A percentile compares a stretch with the other conserved stretches of the same genome.
Conservation (phyloP, 1,284 basidiomycete genomes). For the Peniophora sp. region DNA sequence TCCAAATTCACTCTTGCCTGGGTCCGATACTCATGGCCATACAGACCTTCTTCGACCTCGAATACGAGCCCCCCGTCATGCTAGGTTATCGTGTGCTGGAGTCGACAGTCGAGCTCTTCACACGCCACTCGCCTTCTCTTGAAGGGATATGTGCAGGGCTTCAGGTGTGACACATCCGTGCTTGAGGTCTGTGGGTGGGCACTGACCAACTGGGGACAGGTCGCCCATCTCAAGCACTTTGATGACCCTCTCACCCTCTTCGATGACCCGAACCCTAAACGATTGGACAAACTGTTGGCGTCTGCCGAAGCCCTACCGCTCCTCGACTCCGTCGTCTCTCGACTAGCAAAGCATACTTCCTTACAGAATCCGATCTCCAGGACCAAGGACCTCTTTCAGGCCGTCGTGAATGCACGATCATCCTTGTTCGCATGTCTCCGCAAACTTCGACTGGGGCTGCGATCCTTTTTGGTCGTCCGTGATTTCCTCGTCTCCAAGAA, state of each 20-base stretch:
- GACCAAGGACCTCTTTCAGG: conserved; percentile 18
- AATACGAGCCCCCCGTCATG: conserved; percentile 52
- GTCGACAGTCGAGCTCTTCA: conserved; percentile 47
- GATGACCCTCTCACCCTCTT: conserved; percentile 48
- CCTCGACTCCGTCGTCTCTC: conserved; percentile 31
- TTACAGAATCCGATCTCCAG: conserved; percentile 6
- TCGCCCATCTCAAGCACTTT: conserved; percentile 63
- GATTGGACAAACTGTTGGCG: conserved; percentile 15
- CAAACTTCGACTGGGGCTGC: conserved; percentile 38
- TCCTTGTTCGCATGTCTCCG: conserved; percentile 26
- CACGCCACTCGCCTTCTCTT: conserved; percentile 44
- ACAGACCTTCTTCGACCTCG: conserved; percentile 57
- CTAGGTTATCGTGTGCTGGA: conserved; percentile 50
- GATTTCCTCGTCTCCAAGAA: conserved; percentile 25
- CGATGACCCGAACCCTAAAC: conserved; percentile 20
- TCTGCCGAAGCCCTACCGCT: conserved; percentile 26
- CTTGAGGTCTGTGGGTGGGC: no score
- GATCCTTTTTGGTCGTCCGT: conserved; percentile 35
- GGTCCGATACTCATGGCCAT: not conserved
- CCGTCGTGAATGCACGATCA: conserved; percentile 30
- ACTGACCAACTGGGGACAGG: no score
- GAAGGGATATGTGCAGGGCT: conserved; percentile 49
- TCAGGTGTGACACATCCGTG: no score
- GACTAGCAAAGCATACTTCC: conserved; percentile 14
- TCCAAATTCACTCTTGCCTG: not conserved